These are phyloP conservation scores for Neonectria punicea DNA, from an alignment of 2,329 filamentous ascomycete genomes.

Conservation along the genomic window DNA sequence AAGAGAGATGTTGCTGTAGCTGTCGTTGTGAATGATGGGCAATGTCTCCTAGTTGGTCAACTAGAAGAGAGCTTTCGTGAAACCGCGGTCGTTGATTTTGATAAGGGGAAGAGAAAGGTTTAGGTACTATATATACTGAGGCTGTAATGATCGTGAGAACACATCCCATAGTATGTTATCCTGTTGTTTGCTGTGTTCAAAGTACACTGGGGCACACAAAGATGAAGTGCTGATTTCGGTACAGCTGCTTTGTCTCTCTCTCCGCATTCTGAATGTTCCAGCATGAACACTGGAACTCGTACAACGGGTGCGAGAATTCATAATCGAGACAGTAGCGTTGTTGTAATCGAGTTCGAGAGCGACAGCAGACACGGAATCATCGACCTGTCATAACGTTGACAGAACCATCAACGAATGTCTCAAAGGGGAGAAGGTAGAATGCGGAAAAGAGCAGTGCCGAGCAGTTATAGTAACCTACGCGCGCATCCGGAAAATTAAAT, in stretches of 20 bases:
- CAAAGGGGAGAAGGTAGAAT: no score
- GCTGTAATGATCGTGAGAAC: not conserved
- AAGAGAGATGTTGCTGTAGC: not conserved
- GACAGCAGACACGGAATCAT: no score
- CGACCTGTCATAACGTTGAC: no score
- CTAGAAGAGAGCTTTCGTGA: not conserved
- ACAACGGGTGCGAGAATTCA: not conserved
- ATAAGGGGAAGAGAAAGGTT: not conserved
- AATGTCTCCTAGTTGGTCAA: not conserved
- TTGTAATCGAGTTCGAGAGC: not conserved
- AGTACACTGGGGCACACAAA: not conserved
- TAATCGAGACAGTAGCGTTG: not conserved
- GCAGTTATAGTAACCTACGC: not conserved
- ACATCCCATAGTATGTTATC: not conserved
- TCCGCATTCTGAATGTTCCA: not conserved
- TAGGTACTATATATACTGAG: not conserved
- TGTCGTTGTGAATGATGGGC: not conserved
- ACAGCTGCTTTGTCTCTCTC: not conserved
- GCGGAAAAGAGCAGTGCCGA: not conserved
- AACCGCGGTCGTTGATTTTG: not conserved
- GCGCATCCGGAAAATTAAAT: not conserved
- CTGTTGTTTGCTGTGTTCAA: not conserved
- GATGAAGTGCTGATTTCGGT: not conserved
- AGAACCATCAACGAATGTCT: no score
- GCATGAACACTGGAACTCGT: not conserved